Evolutionary conservation across 2,329 filamentous ascomycete species (phyloP), one percentile per base, ranked within the genome.

Genomic region (Epichloe aotearoae): DNA sequence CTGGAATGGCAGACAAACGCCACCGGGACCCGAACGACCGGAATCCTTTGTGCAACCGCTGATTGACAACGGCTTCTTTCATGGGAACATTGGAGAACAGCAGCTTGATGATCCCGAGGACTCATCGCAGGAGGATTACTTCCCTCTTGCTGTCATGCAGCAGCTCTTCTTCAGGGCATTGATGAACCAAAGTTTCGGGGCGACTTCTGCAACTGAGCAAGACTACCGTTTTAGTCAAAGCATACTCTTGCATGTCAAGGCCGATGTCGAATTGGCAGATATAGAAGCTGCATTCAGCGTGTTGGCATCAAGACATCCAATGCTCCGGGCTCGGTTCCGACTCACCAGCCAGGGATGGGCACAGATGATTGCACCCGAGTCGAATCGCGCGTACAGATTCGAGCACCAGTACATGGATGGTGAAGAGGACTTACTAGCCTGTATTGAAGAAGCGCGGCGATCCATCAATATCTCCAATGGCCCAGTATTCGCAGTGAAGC

Each of bases 81-180:
- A 19, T 30, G 33, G 50, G 17, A 12, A 37, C 26, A n/a, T 11
- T 7, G 17, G 30, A 14, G 23, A 49, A 15, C 17, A 38, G 34
- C 19, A 19, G 34, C 45, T 44, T 36, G 50, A 52, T n/a, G 26
- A 42, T 33, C 42, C 44, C 23, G 23, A 51, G 5, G 54, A 49
- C 19, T 58, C 58, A 1, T 50, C 58, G 8, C 67, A 69, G 19
- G 63, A 64, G 46, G 62, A 61, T 53, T 57, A 56, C 34, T 77
- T 75, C 54, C 69, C 70, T 10, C 65, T 78, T 10, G 73, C 75
- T 1, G 70, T 75, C 3, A 77, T 77, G 70, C 75, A 79, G 60
- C 70, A 73, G 50, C 64, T 79, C 4, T 75, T 74, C 57, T 76
- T 78, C 48, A 66, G 73, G 54, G 74, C 73, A 0, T 60, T 64